Evolutionary conservation across 495 filamentous ascomycete species (phyloP).

Genomic region (Penicillium canariense): DNA sequence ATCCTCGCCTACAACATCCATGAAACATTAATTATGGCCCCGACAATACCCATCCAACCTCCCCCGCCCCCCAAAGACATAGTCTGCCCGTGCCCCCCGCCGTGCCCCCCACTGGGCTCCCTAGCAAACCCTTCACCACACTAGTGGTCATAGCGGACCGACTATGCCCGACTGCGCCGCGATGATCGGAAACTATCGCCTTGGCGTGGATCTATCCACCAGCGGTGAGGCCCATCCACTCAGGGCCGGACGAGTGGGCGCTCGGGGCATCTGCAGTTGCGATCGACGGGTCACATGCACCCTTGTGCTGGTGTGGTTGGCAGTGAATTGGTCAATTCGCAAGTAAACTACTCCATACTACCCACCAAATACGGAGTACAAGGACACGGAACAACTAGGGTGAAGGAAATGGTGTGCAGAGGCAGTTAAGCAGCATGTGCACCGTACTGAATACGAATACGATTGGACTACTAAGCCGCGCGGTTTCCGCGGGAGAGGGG

Average conservation of each 20-base stretch:
- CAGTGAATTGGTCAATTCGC: constrained; percentile 1
- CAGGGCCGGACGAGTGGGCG: constrained; percentile 1
- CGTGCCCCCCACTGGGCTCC: background rate
- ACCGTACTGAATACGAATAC: too few species aligned
- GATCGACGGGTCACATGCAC: constrained; percentile 29
- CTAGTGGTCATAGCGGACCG: constrained; percentile 17
- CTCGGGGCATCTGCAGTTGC: constrained; percentile 16
- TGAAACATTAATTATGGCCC: too few species aligned
- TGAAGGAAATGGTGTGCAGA: too few species aligned
- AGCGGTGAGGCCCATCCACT: constrained; percentile 20
- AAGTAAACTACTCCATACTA: too few species aligned
- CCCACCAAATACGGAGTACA: too few species aligned
- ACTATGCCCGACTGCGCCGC: constrained; percentile 30
- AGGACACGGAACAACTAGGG: too few species aligned
- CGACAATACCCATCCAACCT: background rate
- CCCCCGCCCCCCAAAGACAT: background rate
- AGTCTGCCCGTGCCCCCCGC: background rate
- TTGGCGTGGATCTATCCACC: constrained; percentile 25
- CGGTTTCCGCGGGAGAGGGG: too few species aligned
- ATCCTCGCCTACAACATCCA: too few species aligned
- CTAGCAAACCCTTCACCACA: constrained; percentile 14
- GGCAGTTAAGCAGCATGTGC: too few species aligned
- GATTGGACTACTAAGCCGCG: too few species aligned
- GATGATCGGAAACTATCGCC: constrained; percentile 21
- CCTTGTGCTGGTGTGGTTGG: constrained; percentile 8